Evolutionary conservation across 352 stramenopile genomes (phyloP), one percentile per base, ranked within the genome.

Genomic region (Phytophthora fragariae): DNA sequence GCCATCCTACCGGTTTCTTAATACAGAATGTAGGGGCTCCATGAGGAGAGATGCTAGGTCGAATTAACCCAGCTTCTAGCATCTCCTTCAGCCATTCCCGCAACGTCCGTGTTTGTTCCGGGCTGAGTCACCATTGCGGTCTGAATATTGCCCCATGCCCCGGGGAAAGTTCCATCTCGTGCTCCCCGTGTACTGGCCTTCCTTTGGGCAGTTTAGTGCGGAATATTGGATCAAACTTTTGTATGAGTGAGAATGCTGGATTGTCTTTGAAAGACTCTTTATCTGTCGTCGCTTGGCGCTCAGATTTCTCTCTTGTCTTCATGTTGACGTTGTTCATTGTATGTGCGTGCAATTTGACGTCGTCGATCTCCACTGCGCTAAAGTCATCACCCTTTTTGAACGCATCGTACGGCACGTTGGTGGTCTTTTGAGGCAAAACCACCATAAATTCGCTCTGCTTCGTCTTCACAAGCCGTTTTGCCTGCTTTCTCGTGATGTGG

Each of bases 1-100:
- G 19, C 50, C 61, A 60, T 0, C 61, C 61, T 10, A 55, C 50
- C 8, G 11, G 50, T n/a, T 68, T 56, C n/a, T 21, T 29, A 33
- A 70, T 58, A 17, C 54, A 70, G 39, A 70, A 70, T 2, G 53
- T 70, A 6, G 60, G 60, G 14, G 33, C 33, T 6, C 49, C 60
- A 49, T 67, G 49, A 2, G 60, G 60, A 1, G 49, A 67, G 17
- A 65, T 65, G 24, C 60, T 53, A 10, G 39, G 39, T 7, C 39
- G 39, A 47, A 47, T 47, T 47, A 47, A 17, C 1, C 39, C 9
- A n/a, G 39, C 39, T 15, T 15, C 10, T 47, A 47, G 11, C 39
- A 47, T 47, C 39, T 46, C 39, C 1, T 66, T 52, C 31, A 58
- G 21, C 59, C 59, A 66, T 19, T 2, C 31, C 5, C 31, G 17